Evolutionary conservation across 345 rosid genomes (phyloP), one percentile per base, ranked within the genome.

Genomic region (Nephelium lappaceum): DNA sequence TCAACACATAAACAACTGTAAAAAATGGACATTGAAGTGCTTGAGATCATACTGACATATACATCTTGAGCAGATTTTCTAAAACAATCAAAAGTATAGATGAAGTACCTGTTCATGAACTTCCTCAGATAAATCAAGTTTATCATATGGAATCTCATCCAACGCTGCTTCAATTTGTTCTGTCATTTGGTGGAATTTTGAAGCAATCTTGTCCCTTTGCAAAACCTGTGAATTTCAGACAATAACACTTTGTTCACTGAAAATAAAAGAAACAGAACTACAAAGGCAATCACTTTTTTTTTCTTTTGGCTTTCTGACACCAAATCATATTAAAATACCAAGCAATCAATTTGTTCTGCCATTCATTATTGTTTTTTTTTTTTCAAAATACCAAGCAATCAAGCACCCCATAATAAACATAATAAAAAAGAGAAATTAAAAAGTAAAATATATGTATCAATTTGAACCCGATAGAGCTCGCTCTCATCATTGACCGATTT

Each of bases 71-170:
- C 31, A 27, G 31, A 1, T 27, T 27, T 63, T 49, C 21, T 36
- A 38, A 14, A 47, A 43, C 27, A 42, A 39, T 25, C 45, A 11
- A 6, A 23, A 36, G 63, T 49, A 2, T 27, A 27, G 31, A 27
- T 27, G 31, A 27, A 21, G 38, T 81, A 96, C 98, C 95, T 96
- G 99, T 79, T 96, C 99, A 76, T 76, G 86, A 71, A 93, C 95
- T 83, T 96, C 99, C 74, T 94, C 98, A 5, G 97, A 87, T 67
- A 96, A 69, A 45, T 87, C 87, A 18, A 94, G 86, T 73, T 80
- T 81, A 67, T 83, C 84, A 69, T 89, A 93, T 45, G 94, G 86
- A 76, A 93, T 90, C 81, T 84, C 86, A 73, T 79, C 83, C 77
- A 96, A 83, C 27, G 98, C 98, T 67, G 83, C 89, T 84, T 94